phyloP scores from a whole-genome alignment of 805 yeast species.

The Hemisphaericaspora nanyangensis region DNA sequence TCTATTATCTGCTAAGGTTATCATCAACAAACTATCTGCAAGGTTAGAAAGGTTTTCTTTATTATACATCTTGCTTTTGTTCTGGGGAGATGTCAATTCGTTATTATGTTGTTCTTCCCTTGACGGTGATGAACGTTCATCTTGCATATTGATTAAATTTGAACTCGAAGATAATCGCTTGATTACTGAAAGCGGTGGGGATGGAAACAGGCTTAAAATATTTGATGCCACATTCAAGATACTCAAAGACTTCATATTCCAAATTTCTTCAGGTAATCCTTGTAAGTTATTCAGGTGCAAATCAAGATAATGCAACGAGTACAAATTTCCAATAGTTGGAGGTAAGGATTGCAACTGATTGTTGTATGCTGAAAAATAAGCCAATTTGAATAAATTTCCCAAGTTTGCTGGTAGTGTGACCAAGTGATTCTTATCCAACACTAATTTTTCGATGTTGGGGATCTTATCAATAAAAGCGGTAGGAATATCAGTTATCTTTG shows the following conservation, averaged over 20 bases:
- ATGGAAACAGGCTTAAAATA: constrained; percentile 57
- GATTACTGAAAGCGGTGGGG: constrained; percentile 37
- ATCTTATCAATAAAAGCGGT: constrained; percentile 57
- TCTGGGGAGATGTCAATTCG: constrained; percentile 6
- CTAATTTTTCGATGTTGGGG: constrained; percentile 66
- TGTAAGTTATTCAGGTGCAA: constrained; percentile 82
- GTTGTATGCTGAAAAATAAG: constrained; percentile 63
- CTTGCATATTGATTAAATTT: neutral
- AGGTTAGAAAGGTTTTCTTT: constrained; percentile 13
- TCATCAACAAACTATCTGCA: constrained; percentile 49
- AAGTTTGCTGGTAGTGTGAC: constrained; percentile 71
- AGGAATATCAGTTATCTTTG: constrained; percentile 74
- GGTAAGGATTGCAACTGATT: constrained; percentile 78
- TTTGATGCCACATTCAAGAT: constrained; percentile 72
- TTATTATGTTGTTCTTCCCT: neutral
- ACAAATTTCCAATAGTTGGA: constrained; percentile 54
- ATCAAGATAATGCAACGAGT: constrained; percentile 63
- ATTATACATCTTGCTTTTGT: constrained; percentile 1
- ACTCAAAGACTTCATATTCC: constrained; percentile 56
- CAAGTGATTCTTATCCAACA: constrained; percentile 77
- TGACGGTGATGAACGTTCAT: neutral
- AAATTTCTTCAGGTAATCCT: constrained; percentile 60
- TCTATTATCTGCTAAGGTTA: constrained; percentile 80
- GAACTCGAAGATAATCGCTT: constrained; percentile 25
- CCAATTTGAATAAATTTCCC: constrained; percentile 53